Percentiles rank a stretch among this genome's conserved stretches.
These are phyloP conservation scores for Thalassiosira profunda DNA, from an alignment of 108 stramenopile species.

Conservation along the genomic window DNA sequence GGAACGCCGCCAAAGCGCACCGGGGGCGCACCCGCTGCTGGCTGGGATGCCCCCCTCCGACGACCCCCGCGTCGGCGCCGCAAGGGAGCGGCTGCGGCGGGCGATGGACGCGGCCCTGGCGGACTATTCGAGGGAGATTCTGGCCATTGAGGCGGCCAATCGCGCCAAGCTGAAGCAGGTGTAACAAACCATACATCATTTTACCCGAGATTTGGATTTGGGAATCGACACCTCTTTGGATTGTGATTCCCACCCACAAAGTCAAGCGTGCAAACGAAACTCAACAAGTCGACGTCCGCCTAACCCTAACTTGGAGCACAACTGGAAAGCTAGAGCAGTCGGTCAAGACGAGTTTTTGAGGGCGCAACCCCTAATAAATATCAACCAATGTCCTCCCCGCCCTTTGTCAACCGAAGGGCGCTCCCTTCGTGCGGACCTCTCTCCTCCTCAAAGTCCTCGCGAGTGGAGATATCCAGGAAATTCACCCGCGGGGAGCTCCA, in stretches of 20 bases:
- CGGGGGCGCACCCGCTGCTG: neutral
- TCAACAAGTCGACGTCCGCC: no score
- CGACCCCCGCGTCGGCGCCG: conserved; percentile 35
- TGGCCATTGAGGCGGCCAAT: conserved; percentile 27
- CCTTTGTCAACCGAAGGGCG: conserved; percentile 14
- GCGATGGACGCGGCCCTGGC: conserved; percentile 44
- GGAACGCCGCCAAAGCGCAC: neutral
- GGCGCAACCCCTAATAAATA: neutral
- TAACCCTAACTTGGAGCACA: no score
- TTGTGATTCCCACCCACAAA: no score
- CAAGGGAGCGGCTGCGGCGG: conserved; percentile 26
- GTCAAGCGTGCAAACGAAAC: no score
- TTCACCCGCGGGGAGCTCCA: conserved; percentile 49
- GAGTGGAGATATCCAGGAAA: conserved; percentile 22
- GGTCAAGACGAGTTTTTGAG: neutral
- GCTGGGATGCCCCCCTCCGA: conserved; percentile 17
- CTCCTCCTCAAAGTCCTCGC: conserved; percentile 19
- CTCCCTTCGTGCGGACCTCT: conserved; percentile 11
- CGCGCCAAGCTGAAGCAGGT: no score
- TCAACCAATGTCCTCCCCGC: conserved; percentile 8
- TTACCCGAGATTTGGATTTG: no score
- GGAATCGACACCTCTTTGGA: no score
- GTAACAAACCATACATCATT: no score
- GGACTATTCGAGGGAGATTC: conserved; percentile 37
- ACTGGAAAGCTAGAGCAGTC: no score